Conservation (phyloP, 2,329 filamentous ascomycete species). For the Nemania bipapillata region DNA sequence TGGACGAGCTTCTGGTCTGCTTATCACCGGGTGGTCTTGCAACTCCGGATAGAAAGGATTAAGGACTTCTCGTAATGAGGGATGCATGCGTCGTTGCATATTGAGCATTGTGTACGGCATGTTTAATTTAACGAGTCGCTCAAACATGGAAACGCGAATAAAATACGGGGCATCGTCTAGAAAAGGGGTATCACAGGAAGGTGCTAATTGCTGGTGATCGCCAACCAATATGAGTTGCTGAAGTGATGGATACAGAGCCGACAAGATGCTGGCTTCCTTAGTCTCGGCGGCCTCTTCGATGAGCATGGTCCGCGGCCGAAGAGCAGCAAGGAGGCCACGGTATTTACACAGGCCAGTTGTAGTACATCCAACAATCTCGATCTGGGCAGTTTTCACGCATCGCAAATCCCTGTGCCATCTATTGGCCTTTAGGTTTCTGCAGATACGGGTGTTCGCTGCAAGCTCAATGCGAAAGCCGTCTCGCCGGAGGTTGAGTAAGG, state of each 20-base stretch:
- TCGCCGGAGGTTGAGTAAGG: slow-evolving; percentile 61
- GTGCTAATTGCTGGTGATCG: slow-evolving; percentile 82
- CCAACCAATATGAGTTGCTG: slow-evolving; percentile 72
- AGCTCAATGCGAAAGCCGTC: slow-evolving; percentile 62
- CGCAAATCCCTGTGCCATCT: slow-evolving; percentile 68
- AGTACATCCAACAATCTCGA: slow-evolving; percentile 72
- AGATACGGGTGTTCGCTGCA: slow-evolving; percentile 60
- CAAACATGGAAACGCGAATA: slow-evolving; percentile 80
- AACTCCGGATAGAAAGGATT: slow-evolving; percentile 61
- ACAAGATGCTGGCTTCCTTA: slow-evolving; percentile 69
- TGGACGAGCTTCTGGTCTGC: slow-evolving; percentile 49
- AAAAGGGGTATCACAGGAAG: slow-evolving; percentile 70
- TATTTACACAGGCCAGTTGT: slow-evolving; percentile 87
- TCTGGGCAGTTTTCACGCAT: slow-evolving; percentile 52
- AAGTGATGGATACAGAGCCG: slow-evolving; percentile 62
- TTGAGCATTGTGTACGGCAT: slow-evolving; percentile 73
- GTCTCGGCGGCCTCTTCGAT: slow-evolving; percentile 86
- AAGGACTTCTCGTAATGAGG: slow-evolving; percentile 58
- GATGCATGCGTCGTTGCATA: slow-evolving; percentile 71
- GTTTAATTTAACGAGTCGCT: slow-evolving; percentile 75
- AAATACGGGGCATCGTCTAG: slow-evolving; percentile 71
- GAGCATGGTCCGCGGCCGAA: slow-evolving; percentile 74
- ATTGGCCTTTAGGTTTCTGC: slow-evolving; percentile 65
- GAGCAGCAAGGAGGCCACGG: slow-evolving; percentile 71
- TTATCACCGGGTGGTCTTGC: slow-evolving; percentile 58